Evolutionary conservation across 306 rosid genomes (phyloP).

Genomic region (Leucaena leucocephala): DNA sequence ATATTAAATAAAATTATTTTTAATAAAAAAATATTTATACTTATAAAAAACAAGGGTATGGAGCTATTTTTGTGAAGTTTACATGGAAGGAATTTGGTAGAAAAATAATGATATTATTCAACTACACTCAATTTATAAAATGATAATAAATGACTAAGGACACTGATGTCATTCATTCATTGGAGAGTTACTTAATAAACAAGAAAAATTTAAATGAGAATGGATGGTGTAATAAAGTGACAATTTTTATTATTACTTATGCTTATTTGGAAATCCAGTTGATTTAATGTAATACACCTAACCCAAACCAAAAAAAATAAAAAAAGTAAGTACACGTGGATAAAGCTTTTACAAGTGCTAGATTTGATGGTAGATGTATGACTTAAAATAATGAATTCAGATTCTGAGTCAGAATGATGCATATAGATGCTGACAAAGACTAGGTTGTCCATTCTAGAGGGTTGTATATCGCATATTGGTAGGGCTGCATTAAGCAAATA

Average conservation of each 20-base stretch:
- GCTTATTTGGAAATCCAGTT: background rate
- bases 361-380: constrained; percentile 6
- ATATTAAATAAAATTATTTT: too few species aligned
- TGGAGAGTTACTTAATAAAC: background rate
- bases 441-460: constrained; percentile 5
- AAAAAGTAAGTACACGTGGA: background rate
- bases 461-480: background rate
- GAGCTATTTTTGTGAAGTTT: background rate
- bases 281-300: background rate
- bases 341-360: background rate
- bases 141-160: background rate
- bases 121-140: background rate
- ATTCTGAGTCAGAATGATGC: constrained; percentile 23
- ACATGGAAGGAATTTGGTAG: background rate
- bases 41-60: too few species aligned
- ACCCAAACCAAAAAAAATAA: background rate
- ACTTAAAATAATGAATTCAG: background rate
- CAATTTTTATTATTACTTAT: background rate
- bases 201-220: background rate
- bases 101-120: background rate
- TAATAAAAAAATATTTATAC: too few species aligned
- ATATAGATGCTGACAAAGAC: constrained; percentile 26
- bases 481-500: background rate
- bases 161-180: background rate
- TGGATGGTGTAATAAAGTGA: background rate